Conservation (phyloP, 2,329 filamentous ascomycete species). For the Aspergillus latus region DNA sequence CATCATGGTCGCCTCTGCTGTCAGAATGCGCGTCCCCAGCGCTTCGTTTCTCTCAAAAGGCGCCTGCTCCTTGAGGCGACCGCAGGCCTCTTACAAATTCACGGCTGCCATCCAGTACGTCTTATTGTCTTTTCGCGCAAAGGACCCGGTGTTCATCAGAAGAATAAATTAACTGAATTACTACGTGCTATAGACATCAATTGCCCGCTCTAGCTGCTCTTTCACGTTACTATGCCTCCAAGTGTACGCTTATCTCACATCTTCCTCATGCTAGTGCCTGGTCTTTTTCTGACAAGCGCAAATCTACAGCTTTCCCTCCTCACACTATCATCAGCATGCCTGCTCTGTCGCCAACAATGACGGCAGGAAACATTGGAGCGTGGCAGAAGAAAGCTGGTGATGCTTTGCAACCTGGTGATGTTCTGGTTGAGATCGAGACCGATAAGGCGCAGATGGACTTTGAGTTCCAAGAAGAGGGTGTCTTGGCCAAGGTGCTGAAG, state of each 20-base stretch:
- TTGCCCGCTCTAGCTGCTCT: slow-evolving; percentile 59
- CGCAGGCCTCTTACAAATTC: slow-evolving; percentile 46
- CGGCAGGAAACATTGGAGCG: slow-evolving; percentile 87
- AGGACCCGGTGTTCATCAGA: neutral
- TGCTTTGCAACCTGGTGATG: slow-evolving; percentile 81
- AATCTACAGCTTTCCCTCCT: slow-evolving; percentile 77
- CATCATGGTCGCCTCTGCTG: slow-evolving; percentile 57
- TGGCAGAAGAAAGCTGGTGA: slow-evolving; percentile 99
- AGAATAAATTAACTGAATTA: slow-evolving; percentile 23
- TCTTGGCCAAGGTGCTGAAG: slow-evolving; percentile 91
- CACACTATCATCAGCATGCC: slow-evolving; percentile 98
- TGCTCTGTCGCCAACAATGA: slow-evolving; percentile 97
- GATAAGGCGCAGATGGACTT: slow-evolving; percentile 99
- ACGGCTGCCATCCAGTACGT: slow-evolving; percentile 44
- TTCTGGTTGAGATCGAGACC: slow-evolving; percentile 97
- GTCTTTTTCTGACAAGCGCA: slow-evolving; percentile 23
- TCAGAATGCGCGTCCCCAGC: slow-evolving; percentile 47
- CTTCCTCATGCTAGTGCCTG: neutral
- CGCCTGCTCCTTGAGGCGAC: slow-evolving; percentile 46
- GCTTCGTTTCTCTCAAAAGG: slow-evolving; percentile 45
- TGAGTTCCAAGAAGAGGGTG: slow-evolving; percentile 97
- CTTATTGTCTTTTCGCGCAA: neutral
- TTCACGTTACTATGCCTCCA: slow-evolving; percentile 67
- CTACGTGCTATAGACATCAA: slow-evolving; percentile 35
- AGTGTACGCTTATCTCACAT: slow-evolving; percentile 52